phyloP scores from a whole-genome alignment of 192 early-diverging fungal genomes.

The Globomyces pollinis-pini region DNA sequence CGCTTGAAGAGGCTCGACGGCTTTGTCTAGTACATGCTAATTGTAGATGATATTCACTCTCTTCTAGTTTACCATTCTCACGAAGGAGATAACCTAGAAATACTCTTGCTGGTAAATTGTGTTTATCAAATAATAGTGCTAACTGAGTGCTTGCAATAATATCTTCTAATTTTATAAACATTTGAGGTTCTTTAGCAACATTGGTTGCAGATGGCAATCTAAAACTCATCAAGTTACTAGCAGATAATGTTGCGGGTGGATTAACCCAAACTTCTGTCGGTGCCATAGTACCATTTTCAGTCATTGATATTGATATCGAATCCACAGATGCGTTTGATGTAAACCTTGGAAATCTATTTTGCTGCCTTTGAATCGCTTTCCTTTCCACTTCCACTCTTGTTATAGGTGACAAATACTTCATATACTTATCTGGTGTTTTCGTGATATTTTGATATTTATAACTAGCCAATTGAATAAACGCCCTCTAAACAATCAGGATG shows the following conservation, averaged over 20 bases:
- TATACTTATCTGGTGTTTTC: conserved; percentile 10
- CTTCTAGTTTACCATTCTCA: conserved; percentile 10
- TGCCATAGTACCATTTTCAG: neutral
- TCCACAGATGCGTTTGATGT: neutral
- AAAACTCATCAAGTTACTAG: neutral
- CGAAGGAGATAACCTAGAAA: conserved; percentile 32
- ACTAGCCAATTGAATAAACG: conserved; percentile 11
- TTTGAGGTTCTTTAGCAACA: conserved; percentile 7
- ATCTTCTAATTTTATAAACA: conserved; percentile 19
- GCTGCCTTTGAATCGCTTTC: neutral
- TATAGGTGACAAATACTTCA: conserved; percentile 22
- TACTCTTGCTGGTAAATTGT: conserved; percentile 37
- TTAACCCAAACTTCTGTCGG: neutral
- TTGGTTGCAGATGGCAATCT: neutral
- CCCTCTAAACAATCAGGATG: conserved; percentile 16
- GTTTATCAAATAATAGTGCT: conserved; percentile 30
- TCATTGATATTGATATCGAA: neutral
- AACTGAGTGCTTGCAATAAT: conserved; percentile 22
- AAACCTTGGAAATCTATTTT: neutral
- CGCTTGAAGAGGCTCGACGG: conserved; percentile 31
- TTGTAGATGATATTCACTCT: conserved; percentile 35
- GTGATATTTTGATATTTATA: conserved; percentile 5
- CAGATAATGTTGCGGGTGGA: too few relatives aligned
- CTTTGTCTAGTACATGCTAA: conserved; percentile 30
- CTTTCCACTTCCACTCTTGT: conserved; percentile 20